Conservation (phyloP, 352 stramenopile genomes). For the Phytophthora sp. region DNA sequence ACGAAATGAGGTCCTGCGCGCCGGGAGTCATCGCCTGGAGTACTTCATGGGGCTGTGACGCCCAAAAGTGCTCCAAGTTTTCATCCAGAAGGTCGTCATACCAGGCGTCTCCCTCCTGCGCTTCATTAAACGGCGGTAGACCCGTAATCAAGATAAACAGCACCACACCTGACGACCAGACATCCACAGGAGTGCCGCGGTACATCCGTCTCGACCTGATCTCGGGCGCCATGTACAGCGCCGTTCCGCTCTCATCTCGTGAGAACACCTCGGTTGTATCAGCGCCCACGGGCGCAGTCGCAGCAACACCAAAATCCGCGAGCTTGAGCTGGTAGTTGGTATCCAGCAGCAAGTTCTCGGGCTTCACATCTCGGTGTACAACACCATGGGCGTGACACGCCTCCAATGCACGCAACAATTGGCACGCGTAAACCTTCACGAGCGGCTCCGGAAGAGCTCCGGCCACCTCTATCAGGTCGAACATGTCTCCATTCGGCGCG, state of each 20-base stretch:
- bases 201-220: conserved; percentile 63
- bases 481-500: conserved; percentile 80
- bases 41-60: conserved; percentile 50
- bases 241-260: conserved; percentile 76
- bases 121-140: conserved; percentile 87
- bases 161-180: conserved; percentile 91
- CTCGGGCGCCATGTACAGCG: conserved; percentile 91
- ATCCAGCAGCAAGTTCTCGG: conserved; percentile 92
- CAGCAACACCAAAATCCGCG: conserved; percentile 93
- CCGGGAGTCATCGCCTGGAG: conserved; percentile 43
- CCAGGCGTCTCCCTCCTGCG: conserved; percentile 74
- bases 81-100: conserved; percentile 65
- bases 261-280: conserved; percentile 36
- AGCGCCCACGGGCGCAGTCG: conserved; percentile 44
- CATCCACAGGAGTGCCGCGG: conserved; percentile 81
- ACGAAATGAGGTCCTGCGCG: conserved; percentile 75
- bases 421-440: conserved; percentile 76
- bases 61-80: conserved; percentile 67
- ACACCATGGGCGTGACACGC: conserved; percentile 77
- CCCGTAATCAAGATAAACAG: conserved; percentile 92
- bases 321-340: conserved; percentile 86
- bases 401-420: conserved; percentile 74
- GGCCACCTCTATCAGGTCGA: conserved; percentile 78
- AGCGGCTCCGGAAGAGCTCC: conserved; percentile 64
- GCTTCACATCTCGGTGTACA: conserved; percentile 91